phyloP scores from a whole-genome alignment of 352 stramenopile species.

The Discostella stelligera region DNA sequence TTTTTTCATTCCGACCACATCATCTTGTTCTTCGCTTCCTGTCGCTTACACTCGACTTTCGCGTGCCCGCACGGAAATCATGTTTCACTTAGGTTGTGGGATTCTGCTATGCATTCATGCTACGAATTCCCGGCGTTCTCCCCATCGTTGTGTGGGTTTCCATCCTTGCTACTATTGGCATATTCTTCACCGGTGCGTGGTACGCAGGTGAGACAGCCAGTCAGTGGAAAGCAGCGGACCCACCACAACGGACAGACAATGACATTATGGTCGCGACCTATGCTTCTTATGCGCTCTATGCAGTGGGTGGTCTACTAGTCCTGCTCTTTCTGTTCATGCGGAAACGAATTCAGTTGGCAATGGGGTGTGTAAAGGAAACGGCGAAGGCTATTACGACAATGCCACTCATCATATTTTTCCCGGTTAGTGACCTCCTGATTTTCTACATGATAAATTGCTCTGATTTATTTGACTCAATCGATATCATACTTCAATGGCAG shows the following conservation, averaged over 20 bases:
- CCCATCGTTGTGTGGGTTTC: slow-evolving; percentile 80
- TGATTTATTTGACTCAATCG: background rate
- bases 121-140: slow-evolving; percentile 82
- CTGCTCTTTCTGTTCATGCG: slow-evolving; percentile 81
- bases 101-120: slow-evolving; percentile 80
- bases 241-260: slow-evolving; percentile 42
- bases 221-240: slow-evolving; percentile 51
- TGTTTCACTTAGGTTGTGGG: slow-evolving; percentile 51
- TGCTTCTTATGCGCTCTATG: slow-evolving; percentile 66
- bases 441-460: background rate
- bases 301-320: slow-evolving; percentile 60
- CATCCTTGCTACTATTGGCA: slow-evolving; percentile 62
- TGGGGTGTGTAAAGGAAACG: slow-evolving; percentile 83
- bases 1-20: background rate
- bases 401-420: slow-evolving; percentile 80
- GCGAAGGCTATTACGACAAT: slow-evolving; percentile 77
- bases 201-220: slow-evolving; percentile 50
- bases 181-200: slow-evolving; percentile 63
- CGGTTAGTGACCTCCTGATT: slow-evolving; percentile 38
- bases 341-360: slow-evolving; percentile 79
- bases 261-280: slow-evolving; percentile 60
- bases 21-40: too few relatives aligned
- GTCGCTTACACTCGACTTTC: background rate
- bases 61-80: background rate
- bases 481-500: background rate